A percentile compares a stretch with the other conserved stretches of the same genome.
Evolutionary conservation across 768 basidiomycete species (phyloP).

Genomic region (Agrocybe pediades): DNA sequence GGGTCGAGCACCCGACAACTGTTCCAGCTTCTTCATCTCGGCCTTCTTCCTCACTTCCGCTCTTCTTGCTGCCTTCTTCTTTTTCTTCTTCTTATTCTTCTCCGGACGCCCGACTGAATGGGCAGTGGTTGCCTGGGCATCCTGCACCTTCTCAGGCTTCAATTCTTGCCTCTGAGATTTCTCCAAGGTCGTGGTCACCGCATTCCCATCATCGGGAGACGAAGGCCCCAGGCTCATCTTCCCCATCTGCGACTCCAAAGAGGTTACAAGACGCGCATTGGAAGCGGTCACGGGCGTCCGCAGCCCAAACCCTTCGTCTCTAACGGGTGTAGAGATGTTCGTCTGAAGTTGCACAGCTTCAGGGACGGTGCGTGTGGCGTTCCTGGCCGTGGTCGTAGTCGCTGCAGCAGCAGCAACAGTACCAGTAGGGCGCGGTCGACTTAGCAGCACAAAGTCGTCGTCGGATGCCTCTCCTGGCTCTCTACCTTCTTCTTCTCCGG

Average conservation of each 20-base stretch:
- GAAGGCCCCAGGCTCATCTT: slow-evolving; percentile 7
- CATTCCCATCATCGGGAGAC: background rate
- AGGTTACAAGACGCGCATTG: background rate
- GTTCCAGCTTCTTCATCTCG: slow-evolving; percentile 16
- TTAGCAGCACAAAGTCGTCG: slow-evolving; percentile 55
- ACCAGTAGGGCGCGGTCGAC: slow-evolving; percentile 28
- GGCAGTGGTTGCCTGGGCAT: background rate
- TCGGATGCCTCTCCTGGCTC: slow-evolving; percentile 38
- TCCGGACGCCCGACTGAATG: background rate
- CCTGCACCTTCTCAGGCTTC: background rate
- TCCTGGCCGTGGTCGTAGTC: no score
- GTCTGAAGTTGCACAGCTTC: no score
- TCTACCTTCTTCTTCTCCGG: slow-evolving; percentile 28
- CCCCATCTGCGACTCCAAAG: slow-evolving; percentile 15
- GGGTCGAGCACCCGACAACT: slow-evolving; percentile 11
- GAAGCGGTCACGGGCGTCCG: slow-evolving; percentile 13
- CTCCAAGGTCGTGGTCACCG: background rate
- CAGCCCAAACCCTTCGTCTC: background rate
- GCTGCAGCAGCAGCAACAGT: slow-evolving; percentile 1
- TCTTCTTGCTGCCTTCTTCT: slow-evolving; percentile 5
- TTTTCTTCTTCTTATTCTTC: slow-evolving; percentile 16
- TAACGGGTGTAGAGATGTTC: slow-evolving; percentile 12
- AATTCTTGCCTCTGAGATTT: slow-evolving; percentile 1
- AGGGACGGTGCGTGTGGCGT: no score
- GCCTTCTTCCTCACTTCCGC: slow-evolving; percentile 14